These are phyloP conservation scores for Cyclocybe cylindracea DNA, from an alignment of 768 basidiomycete genomes.

Conservation along the genomic window DNA sequence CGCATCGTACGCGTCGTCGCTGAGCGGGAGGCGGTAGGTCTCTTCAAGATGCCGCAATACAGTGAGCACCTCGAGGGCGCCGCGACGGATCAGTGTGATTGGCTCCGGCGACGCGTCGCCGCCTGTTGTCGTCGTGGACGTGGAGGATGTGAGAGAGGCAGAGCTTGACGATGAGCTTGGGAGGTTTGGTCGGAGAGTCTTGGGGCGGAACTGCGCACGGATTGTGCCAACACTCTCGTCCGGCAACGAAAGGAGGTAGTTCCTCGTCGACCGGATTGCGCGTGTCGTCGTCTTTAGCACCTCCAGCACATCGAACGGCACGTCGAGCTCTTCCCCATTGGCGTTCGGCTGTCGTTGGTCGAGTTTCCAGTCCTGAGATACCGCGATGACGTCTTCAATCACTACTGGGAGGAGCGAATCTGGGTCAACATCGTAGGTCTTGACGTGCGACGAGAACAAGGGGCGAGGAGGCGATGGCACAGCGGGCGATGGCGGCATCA, in stretches of 20 bases:
- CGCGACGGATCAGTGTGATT: slow-evolving; percentile 67
- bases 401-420: slow-evolving; percentile 77
- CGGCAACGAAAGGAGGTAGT: slow-evolving; percentile 81
- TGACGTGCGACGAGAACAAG: slow-evolving; percentile 55
- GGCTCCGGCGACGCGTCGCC: slow-evolving; percentile 47
- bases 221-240: slow-evolving; percentile 65
- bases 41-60: slow-evolving; percentile 83
- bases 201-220: slow-evolving; percentile 59
- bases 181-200: slow-evolving; percentile 40
- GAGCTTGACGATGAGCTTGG: slow-evolving; percentile 11
- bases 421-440: slow-evolving; percentile 72
- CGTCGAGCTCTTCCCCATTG: slow-evolving; percentile 3
- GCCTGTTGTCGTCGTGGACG: slow-evolving; percentile 10
- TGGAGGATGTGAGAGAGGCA: slow-evolving; percentile 11
- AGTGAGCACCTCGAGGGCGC: slow-evolving; percentile 83
- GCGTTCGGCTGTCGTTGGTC: slow-evolving; percentile 11
- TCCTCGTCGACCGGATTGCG: slow-evolving; percentile 80
- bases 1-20: slow-evolving; percentile 82
- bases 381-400: slow-evolving; percentile 67
- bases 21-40: slow-evolving; percentile 68
- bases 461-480: slow-evolving; percentile 48
- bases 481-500: slow-evolving; percentile 71
- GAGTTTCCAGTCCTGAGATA: slow-evolving; percentile 66
- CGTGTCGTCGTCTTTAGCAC: slow-evolving; percentile 79
- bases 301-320: slow-evolving; percentile 59